Evolutionary conservation across 257 asterid genomes (phyloP).

Genomic region (Nicotiana sylvestris): DNA sequence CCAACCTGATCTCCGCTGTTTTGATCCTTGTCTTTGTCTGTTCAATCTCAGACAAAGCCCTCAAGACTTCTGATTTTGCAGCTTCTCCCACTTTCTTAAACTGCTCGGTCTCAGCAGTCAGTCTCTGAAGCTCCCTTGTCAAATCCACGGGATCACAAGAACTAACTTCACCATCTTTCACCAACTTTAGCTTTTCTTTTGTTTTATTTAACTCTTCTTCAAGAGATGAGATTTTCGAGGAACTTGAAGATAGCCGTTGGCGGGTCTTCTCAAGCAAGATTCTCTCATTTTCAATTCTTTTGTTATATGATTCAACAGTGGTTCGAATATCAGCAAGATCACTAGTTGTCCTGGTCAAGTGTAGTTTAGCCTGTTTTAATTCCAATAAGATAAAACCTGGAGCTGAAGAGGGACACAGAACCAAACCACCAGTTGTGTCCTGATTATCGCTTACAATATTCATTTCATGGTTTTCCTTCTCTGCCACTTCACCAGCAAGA

Average conservation of each 20-base stretch:
- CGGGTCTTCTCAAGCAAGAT: slow-evolving; percentile 76
- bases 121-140: slow-evolving; percentile 57
- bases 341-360: slow-evolving; percentile 55
- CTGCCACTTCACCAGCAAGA: slow-evolving; percentile 10
- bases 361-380: slow-evolving; percentile 73
- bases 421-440: slow-evolving; percentile 12
- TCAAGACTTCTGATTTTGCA: slow-evolving; percentile 49
- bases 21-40: slow-evolving; percentile 54
- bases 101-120: slow-evolving; percentile 63
- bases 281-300: slow-evolving; percentile 77
- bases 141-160: slow-evolving; percentile 35
- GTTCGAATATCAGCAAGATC: slow-evolving; percentile 80
- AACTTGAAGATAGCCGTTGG: slow-evolving; percentile 51
- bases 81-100: slow-evolving; percentile 66
- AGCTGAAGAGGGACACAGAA: slow-evolving; percentile 46
- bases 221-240: slow-evolving; percentile 48
- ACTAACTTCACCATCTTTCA: slow-evolving; percentile 25
- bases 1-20: slow-evolving; percentile 64
- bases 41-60: slow-evolving; percentile 66
- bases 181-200: slow-evolving; percentile 34
- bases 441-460: background rate
- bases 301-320: slow-evolving; percentile 60
- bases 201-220: slow-evolving; percentile 61
- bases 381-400: slow-evolving; percentile 65
- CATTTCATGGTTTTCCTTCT: background rate